phyloP scores from a whole-genome alignment of 192 early-diverging fungal genomes.

The Backusella australiensis region DNA sequence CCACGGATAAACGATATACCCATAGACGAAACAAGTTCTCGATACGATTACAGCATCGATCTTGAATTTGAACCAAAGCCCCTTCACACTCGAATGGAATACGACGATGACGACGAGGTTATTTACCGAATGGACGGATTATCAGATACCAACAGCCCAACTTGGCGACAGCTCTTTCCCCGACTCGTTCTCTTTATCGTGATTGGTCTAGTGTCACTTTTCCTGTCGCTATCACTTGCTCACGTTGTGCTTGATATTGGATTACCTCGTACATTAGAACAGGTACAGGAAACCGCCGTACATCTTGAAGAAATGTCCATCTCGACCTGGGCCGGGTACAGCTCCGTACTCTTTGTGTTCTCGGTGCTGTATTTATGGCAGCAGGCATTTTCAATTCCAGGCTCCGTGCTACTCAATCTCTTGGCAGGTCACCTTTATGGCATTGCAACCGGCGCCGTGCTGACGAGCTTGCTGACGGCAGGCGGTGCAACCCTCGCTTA shows the following conservation, averaged over 20 bases:
- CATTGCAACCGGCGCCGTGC: slow-evolving; percentile 11
- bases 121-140: slow-evolving; percentile 2
- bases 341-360: slow-evolving; percentile 41
- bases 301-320: slow-evolving; percentile 44
- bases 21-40: not conserved
- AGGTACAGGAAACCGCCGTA: slow-evolving; percentile 44
- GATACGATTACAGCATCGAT: slow-evolving; percentile 7
- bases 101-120: slow-evolving; percentile 3
- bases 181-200: slow-evolving; percentile 20
- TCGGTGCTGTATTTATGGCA: slow-evolving; percentile 53
- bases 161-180: slow-evolving; percentile 18
- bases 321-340: slow-evolving; percentile 39
- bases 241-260: slow-evolving; percentile 21
- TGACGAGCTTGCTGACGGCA: slow-evolving; percentile 27
- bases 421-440: slow-evolving; percentile 35
- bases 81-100: not conserved
- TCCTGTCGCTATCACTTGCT: slow-evolving; percentile 17
- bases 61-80: not conserved
- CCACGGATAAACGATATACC: not conserved
- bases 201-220: slow-evolving; percentile 20
- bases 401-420: slow-evolving; percentile 47
- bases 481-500: slow-evolving; percentile 32
- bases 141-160: not conserved
- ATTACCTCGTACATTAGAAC: slow-evolving; percentile 47
- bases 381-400: slow-evolving; percentile 56